Evolutionary conservation across 2,329 filamentous ascomycete species (phyloP).

Genomic region (Aspergillus pseudotamarii): DNA sequence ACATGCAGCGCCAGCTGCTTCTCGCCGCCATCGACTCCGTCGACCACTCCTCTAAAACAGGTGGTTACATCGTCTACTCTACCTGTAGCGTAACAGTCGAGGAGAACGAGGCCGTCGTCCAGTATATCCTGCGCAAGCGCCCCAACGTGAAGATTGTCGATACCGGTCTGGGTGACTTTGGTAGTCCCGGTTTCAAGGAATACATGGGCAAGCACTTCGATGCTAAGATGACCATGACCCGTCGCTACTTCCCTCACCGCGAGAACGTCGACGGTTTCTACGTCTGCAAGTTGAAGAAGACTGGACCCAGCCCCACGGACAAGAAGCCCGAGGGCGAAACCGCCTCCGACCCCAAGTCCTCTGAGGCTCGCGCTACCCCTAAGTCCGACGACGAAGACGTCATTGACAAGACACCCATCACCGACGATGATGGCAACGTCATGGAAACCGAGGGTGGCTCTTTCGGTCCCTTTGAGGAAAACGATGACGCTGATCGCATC

Average conservation of each 20-base stretch:
- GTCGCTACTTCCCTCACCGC: slow-evolving; percentile 85
- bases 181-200: slow-evolving; percentile 86
- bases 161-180: slow-evolving; percentile 80
- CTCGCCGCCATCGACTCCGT: slow-evolving; percentile 93
- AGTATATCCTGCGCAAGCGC: slow-evolving; percentile 87
- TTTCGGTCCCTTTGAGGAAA: slow-evolving; percentile 76
- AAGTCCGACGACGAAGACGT: slow-evolving; percentile 48
- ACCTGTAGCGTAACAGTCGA: slow-evolving; percentile 94
- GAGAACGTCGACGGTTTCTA: slow-evolving; percentile 99
- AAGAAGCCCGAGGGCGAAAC: slow-evolving; percentile 29
- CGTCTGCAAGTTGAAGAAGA: slow-evolving; percentile 96
- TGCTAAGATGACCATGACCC: slow-evolving; percentile 76
- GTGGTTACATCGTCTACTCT: slow-evolving; percentile 94
- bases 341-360: slow-evolving; percentile 25
- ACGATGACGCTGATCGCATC: slow-evolving; percentile 72
- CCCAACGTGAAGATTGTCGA: slow-evolving; percentile 94
- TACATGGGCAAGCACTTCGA: slow-evolving; percentile 93
- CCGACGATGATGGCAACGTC: slow-evolving; percentile 40
- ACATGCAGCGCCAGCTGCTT: slow-evolving; percentile 92
- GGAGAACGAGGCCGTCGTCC: slow-evolving; percentile 90
- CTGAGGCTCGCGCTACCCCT: slow-evolving; percentile 26
- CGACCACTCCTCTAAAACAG: slow-evolving; percentile 87
- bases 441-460: slow-evolving; percentile 49
- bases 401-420: slow-evolving; percentile 71
- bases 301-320: slow-evolving; percentile 67